Conservation (phyloP, 2,329 filamentous ascomycete species). For the Pseudogymnoascus sp. region DNA sequence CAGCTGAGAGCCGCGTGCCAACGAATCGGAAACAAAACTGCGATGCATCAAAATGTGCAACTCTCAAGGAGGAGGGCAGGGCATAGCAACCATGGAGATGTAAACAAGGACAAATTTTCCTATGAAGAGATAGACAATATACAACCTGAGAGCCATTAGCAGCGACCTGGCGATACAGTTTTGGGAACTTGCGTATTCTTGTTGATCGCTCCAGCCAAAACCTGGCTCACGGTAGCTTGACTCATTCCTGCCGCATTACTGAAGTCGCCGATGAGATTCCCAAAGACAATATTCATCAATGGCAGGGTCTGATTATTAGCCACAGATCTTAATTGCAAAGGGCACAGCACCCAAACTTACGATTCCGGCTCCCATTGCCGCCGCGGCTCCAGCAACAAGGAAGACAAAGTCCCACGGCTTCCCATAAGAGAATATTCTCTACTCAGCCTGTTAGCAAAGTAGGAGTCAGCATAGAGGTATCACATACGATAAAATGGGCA, state of each 20-base stretch:
- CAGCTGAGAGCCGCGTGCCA: conserved; percentile 52
- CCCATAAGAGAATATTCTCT: conserved; percentile 42
- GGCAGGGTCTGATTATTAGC: conserved; percentile 39
- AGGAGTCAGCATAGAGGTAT: too few species aligned
- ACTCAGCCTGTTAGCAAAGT: neutral
- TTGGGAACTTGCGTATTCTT: conserved; percentile 34
- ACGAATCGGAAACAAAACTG: conserved; percentile 53
- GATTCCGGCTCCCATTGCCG: conserved; percentile 43
- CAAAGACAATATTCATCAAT: conserved; percentile 52
- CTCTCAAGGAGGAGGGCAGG: conserved; percentile 33
- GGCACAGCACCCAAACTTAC: conserved; percentile 22
- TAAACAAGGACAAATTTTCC: conserved; percentile 57
- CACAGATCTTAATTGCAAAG: conserved; percentile 7
- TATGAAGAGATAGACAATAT: conserved; percentile 63
- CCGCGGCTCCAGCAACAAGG: conserved; percentile 38
- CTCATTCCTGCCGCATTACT: conserved; percentile 18
- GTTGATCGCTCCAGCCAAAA: conserved; percentile 38
- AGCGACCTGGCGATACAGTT: neutral
- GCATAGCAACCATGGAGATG: conserved; percentile 44
- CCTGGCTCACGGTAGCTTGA: conserved; percentile 25
- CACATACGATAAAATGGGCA: neutral
- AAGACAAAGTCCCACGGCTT: conserved; percentile 43
- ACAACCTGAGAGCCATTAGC: conserved; percentile 39
- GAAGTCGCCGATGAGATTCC: conserved; percentile 42
- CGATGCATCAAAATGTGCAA: conserved; percentile 23